Evolutionary conservation across 305 asterid species (phyloP).

Genomic region (Solanum hybrid): DNA sequence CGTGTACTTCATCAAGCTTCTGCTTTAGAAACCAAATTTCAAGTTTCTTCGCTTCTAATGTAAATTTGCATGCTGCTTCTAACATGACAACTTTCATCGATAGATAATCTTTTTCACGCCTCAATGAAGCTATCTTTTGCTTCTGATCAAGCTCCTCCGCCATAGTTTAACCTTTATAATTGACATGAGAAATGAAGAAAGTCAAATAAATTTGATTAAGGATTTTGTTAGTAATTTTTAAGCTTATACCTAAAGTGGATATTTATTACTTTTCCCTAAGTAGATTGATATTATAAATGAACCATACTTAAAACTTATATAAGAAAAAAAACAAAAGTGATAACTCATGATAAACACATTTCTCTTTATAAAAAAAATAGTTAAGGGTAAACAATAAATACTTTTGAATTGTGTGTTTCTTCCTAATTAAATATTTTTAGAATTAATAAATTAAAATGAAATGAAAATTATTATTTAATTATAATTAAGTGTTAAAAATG

Average conservation of each 20-base stretch:
- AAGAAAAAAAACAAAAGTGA: not conserved
- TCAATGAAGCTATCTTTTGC: too few species aligned
- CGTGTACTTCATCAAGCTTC: not conserved
- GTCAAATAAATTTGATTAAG: too few species aligned
- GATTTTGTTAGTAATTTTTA: not conserved
- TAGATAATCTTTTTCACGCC: too few species aligned
- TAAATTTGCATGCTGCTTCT: too few species aligned
- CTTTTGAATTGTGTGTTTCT: not conserved
- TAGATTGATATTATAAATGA: not conserved
- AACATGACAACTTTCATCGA: too few species aligned
- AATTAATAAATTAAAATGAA: not conserved
- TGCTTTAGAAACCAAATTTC: not conserved
- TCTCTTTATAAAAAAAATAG: too few species aligned
- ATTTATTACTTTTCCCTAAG: not conserved
- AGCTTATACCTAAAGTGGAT: not conserved
- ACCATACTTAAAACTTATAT: not conserved
- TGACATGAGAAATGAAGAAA: too few species aligned
- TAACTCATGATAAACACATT: too few species aligned
- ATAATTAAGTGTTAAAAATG: not conserved
- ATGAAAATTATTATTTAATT: not conserved
- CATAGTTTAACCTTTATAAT: too few species aligned
- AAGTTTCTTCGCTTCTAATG: not conserved
- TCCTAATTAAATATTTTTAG: not conserved
- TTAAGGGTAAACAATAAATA: not conserved
- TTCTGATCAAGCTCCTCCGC: too few species aligned